Conservation (phyloP, 495 filamentous ascomycete genomes). For the Annulohypoxylon nitens region DNA sequence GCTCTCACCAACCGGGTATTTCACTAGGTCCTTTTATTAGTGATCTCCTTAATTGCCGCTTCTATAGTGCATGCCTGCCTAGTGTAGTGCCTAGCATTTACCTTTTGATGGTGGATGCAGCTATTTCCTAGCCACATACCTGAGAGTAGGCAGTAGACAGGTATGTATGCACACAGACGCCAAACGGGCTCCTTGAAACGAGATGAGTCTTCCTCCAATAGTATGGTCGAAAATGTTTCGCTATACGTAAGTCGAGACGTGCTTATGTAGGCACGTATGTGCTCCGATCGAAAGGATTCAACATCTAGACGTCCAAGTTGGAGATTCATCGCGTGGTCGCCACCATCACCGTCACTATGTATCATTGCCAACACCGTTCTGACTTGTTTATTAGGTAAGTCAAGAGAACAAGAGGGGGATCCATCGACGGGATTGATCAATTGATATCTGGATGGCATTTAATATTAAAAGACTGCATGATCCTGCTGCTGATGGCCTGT, state of each 20-base stretch:
- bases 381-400: not conserved
- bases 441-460: slow-evolving; percentile 33
- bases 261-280: not conserved
- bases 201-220: slow-evolving; percentile 18
- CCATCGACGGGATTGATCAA: slow-evolving; percentile 25
- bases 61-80: slow-evolving; percentile 1
- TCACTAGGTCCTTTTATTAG: not conserved
- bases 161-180: slow-evolving; percentile 32
- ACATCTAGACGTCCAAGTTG: not conserved
- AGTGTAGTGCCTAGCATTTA: slow-evolving; percentile 9
- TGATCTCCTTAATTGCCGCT: slow-evolving; percentile 21
- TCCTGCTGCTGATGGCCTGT: slow-evolving; percentile 37
- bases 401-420: not conserved
- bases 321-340: not conserved
- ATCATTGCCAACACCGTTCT: not conserved
- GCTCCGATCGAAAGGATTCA: not conserved
- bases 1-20: slow-evolving; percentile 37
- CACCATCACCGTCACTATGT: slow-evolving; percentile 4
- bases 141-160: not conserved
- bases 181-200: slow-evolving; percentile 36
- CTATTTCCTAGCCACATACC: not conserved
- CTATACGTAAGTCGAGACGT: slow-evolving; percentile 1
- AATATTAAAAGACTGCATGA: slow-evolving; percentile 39
- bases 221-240: slow-evolving; percentile 11
- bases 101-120: slow-evolving; percentile 23